Evolutionary conservation across 768 basidiomycete genomes (phyloP), one percentile per base, ranked within the genome.

Genomic region (Mycena olivaceomarginata): DNA sequence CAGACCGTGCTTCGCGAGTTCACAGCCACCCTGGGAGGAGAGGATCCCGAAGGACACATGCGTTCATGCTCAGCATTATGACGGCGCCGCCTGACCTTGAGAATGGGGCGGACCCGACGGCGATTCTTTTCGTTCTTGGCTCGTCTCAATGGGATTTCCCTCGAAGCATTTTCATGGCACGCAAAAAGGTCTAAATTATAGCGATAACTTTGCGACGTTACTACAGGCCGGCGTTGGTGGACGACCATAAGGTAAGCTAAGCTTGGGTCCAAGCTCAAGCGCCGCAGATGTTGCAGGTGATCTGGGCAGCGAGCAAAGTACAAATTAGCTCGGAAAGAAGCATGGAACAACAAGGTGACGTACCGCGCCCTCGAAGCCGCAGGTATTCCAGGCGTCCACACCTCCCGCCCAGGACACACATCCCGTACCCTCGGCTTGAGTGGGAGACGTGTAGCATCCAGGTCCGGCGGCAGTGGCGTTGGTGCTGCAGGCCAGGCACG

Each of bases 21-120:
- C 31, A 31, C 31, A 31, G 31, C 31, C 31, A 25, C 25, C 25
- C 25, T 31, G 31, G 71, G 84, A 84, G 16, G 88, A 87, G 62
- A 87, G 89, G 4, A 83, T 85, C 16, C 86, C 90, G n/a, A 85
- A 82, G 39, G 88, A 91, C 74, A 88, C 91, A 91, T 81, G 73
- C 81, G 25, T 86, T 92, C 71, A 88, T 92, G 89, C 85, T 84
- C 46, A 25, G 25, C 25, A 25, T 25, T 25, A 25, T 25, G 88
- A 88, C 77, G 85, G 87, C 31, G n/a, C 20, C 56, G 10, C 43
- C 31, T 31, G 31, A 31, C 31, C 31, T 31, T 31, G 31, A 31
- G 4, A 31, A 31, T 31, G 31, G 31, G 31, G 31, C 31, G 31
- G 31, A 31, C 31, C 31, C 4, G 31, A 31, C 31, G 31, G 31